Evolutionary conservation across 2,329 filamentous ascomycete species (phyloP), one percentile per base, ranked within the genome.

Genomic region (Clonostachys chloroleuca): DNA sequence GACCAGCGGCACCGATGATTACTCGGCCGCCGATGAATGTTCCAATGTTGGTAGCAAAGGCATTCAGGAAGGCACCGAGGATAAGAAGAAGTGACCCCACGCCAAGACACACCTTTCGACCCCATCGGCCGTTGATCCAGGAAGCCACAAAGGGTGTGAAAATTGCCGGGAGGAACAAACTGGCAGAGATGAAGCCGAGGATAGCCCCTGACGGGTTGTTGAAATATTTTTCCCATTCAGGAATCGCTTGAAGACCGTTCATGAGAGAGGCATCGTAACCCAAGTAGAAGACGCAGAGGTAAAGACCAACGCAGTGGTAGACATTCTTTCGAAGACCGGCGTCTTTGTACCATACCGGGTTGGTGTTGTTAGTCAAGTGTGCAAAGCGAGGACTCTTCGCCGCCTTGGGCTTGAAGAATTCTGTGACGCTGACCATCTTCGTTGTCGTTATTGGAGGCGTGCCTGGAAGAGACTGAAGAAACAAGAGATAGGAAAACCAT

Each of bases 11-110:
- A 35, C 76, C 76, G 34, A 78, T 66, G 17, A 78, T 56, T 49
- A 76, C 70, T 52, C 76, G 69, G 30, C 73, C 67, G 33, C 75
- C 64, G 46, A 78, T 67, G 52, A 76, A 79, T 73, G 77, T 77
- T 37, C 59, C 74, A 46, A 46, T 40, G 43, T 54, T 17, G 36
- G 40, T 36, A 45, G 52, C 42, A 49, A 49, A 47, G 52, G 52
- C 44, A 34, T 46, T 46, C 6, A 46, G 44, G 44, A 46, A 42
- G 6, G 51, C 57, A 10, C 58, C 59, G 20, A 53, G 40, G 37
- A 60, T 54, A 51, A 58, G 56, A 17, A 61, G 59, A 8, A 55
- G 40, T 36, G 52, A 56, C 8, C 59, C 60, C 5, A 59, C 49
- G 14, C 54, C 55, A n/a, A 62, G 56, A 16, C 52, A 58, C 51